These are phyloP conservation scores for Rhynchosporium secalis DNA, from an alignment of 2,329 filamentous ascomycete species.

Conservation along the genomic window DNA sequence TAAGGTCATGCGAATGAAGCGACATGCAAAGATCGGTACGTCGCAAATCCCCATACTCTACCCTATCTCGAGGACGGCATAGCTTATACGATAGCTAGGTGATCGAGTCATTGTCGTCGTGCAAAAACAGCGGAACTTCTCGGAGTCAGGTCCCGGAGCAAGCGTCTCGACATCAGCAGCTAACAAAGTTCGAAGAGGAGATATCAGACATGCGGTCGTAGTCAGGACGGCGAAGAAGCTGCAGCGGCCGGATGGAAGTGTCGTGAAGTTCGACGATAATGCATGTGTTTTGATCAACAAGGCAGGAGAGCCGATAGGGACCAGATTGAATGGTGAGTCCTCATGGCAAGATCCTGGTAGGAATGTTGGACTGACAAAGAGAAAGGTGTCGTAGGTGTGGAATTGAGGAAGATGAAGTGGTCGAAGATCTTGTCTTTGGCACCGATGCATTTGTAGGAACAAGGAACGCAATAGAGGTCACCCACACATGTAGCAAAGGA, in stretches of 20 bases:
- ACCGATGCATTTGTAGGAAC: slow-evolving; percentile 68
- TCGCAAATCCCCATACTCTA: background rate
- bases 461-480: slow-evolving; percentile 24
- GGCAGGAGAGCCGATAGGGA: slow-evolving; percentile 91
- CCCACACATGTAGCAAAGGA: slow-evolving; percentile 31
- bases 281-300: slow-evolving; percentile 98
- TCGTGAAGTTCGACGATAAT: slow-evolving; percentile 95
- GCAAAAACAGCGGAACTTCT: slow-evolving; percentile 85
- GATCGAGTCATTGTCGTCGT: slow-evolving; percentile 97
- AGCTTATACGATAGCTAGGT: slow-evolving; percentile 52
- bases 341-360: background rate
- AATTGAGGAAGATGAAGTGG: slow-evolving; percentile 92
- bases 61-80: background rate
- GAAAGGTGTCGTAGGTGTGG: slow-evolving; percentile 80
- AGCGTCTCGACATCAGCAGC: slow-evolving; percentile 71
- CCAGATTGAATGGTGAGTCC: slow-evolving; percentile 73
- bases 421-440: slow-evolving; percentile 97
- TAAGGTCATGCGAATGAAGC: slow-evolving; percentile 88
- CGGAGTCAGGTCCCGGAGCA: slow-evolving; percentile 69
- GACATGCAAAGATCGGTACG: slow-evolving; percentile 83
- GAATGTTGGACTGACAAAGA: slow-evolving; percentile 21
- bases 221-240: slow-evolving; percentile 89
- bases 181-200: slow-evolving; percentile 93
- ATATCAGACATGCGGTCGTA: slow-evolving; percentile 93
- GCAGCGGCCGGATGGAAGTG: slow-evolving; percentile 82